Base-by-base conservation (phyloP, 208 protist genomes). In the Strigomonas culicis region DNA sequence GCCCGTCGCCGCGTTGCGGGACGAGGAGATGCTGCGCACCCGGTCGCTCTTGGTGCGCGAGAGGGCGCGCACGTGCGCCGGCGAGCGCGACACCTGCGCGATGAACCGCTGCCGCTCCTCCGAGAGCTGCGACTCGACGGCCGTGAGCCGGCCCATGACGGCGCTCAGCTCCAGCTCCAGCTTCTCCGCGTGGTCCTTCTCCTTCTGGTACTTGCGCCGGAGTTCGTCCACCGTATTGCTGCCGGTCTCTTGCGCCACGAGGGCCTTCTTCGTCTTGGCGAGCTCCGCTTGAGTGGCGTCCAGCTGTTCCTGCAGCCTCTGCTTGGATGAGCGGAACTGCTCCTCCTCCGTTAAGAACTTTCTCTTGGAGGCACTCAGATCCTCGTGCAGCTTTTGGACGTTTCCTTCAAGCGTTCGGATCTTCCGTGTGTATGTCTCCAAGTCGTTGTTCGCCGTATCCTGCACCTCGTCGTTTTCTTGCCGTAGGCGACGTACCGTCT, bases 111-210 rank as follows among this genome's bases (percentile, higher is more conserved):
- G 85, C 27, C 82, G 70, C 58, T 83, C 75, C 34, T 88, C 84
- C 52, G 91, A 79, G 21, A 93, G 72, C 24, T 82, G 79, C 47
- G 63, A 79, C 72, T 95, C 90, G 13, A 95, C 64, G 8, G 81
- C 32, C n/a, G 68, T 59, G 56, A 80, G 86, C 17, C 86, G 75
- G 52, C 70, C 75, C 8, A 88, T 64, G 2, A 72, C 80, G 8
- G 90, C 86, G 11, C 24, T 44, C 27, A 95, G 72, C 68, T 95
- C 84, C 43, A 84, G 73, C 27, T 78, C 72, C 21, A 95, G 75
- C 25, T 74, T 74, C 19, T 77, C 75, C 19, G 65, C 70, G 47
- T 69, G 72, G 24, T 76, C 62, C 63, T 80, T 84, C 58, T 84
- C 81, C 27, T 64, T 56, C 55, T 76, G 49, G 65, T 75, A 82